phyloP scores from a whole-genome alignment of 2,329 filamentous ascomycete genomes.

The Corniculantispora saksenae region DNA sequence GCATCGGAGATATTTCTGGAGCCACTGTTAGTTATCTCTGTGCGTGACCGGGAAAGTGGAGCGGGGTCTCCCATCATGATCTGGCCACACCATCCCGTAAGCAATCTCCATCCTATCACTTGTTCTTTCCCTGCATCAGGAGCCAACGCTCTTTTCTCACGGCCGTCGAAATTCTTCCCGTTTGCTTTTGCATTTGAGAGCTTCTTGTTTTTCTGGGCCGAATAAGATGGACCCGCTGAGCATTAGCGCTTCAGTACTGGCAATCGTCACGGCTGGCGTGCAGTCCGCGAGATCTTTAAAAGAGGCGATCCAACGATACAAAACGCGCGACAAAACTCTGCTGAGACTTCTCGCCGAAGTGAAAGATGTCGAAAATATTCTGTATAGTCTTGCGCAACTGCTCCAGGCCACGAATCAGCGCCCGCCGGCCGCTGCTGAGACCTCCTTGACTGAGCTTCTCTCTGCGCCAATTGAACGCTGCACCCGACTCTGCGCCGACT shows the following conservation, averaged over 20 bases:
- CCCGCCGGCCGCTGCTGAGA: constrained; percentile 21
- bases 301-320: constrained; percentile 35
- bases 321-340: constrained; percentile 37
- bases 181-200: not conserved
- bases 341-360: constrained; percentile 35
- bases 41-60: not conserved
- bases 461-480: constrained; percentile 38
- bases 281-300: constrained; percentile 35
- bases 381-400: constrained; percentile 31
- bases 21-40: not conserved
- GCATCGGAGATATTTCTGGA: not conserved
- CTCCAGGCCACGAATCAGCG: constrained; percentile 14
- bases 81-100: not conserved
- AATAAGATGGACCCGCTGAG: constrained; percentile 35
- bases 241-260: constrained; percentile 34
- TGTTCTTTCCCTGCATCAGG: not conserved
- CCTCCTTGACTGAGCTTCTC: constrained; percentile 33
- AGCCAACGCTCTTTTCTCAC: too few species aligned
- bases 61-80: not conserved
- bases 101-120: not conserved
- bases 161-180: not conserved
- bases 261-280: constrained; percentile 35
- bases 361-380: constrained; percentile 34
- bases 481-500: constrained; percentile 37
- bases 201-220: not conserved